Base-by-base conservation (phyloP, 106 monocot genomes). In the Dactylorhiza incarnata region DNA sequence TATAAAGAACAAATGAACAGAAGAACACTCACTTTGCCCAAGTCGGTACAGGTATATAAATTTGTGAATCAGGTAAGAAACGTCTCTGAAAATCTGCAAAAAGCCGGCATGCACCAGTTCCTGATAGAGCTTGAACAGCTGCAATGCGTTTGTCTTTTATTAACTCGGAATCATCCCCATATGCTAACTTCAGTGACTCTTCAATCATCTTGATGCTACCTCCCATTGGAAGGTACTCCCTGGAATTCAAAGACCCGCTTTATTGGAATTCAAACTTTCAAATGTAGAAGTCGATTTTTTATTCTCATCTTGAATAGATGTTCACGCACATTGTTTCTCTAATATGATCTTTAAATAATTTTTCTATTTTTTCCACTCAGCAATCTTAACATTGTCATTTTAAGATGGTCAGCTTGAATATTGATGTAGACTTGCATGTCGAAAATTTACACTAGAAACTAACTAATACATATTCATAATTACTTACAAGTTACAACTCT, bases 221-320 rank as follows among this genome's bases (percentile, higher is more conserved):
- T 69, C 91, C 99, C 90, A 99, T 99, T 45, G 99, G 99, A 78
- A 99, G 91, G 67, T 99, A 99, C 75, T 99, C 99, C 94, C 94
- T 99, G 84, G 68, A 59, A 78, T 26, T 5, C 1, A 51, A 44
- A 53, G 26, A 24, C 25, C 63, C 25, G 1, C 25, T 56, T 56
- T 56, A 56, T 56, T 56, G 56, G 16, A 4, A 19, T 0, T n/a
- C n/a, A 56, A 56, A 67, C 24, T 63, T 47, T 26, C 19, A 15
- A 23, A 63, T 16, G 54, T 8, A 37, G 37, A 37, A 37, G 37
- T 37, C 37, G 37, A 37, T 37, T 37, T 37, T 37, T 3, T 37
- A 37, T 37, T 37, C 37, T 37, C 37, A 37, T 37, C 37, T 37
- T 37, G 37, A 37, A 37, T 37, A 37, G 37, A 37, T 37, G 37